phyloP scores from a whole-genome alignment of 805 yeast species.

The Pichia gijzeniarum region DNA sequence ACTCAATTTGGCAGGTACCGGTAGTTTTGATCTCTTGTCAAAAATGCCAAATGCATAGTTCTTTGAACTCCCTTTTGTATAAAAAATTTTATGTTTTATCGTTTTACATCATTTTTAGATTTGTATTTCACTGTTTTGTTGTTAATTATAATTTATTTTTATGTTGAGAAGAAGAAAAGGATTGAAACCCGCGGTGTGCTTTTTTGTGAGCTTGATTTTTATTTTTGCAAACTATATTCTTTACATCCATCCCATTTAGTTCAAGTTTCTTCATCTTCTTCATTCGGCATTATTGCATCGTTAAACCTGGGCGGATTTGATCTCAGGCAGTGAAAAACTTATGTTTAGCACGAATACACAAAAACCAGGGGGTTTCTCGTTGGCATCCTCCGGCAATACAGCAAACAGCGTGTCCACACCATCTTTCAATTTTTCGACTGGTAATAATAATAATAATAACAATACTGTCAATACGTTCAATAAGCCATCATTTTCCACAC shows the following conservation, averaged over 20 bases:
- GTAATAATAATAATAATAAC: not conserved
- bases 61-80: too few relatives aligned
- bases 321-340: not conserved
- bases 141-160: too few relatives aligned
- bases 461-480: not conserved
- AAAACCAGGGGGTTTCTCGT: slow-evolving; percentile 20
- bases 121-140: too few relatives aligned
- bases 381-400: slow-evolving; percentile 16
- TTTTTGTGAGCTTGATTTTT: too few relatives aligned
- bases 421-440: not conserved
- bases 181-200: too few relatives aligned
- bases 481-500: slow-evolving; percentile 15
- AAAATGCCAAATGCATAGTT: slow-evolving; percentile 33
- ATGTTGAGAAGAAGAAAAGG: too few relatives aligned
- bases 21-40: slow-evolving; percentile 78
- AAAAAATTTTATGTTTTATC: too few relatives aligned
- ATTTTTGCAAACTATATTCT: too few relatives aligned
- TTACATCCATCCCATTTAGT: too few relatives aligned
- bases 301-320: not conserved
- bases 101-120: too few relatives aligned
- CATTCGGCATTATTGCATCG: too few relatives aligned
- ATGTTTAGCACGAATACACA: slow-evolving; percentile 24
- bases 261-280: too few relatives aligned
- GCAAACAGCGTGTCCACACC: not conserved
- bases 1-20: slow-evolving; percentile 89